Evolutionary conservation across 176 grass and related monocot genomes (phyloP).

Genomic region (Cymbopogon citratus): DNA sequence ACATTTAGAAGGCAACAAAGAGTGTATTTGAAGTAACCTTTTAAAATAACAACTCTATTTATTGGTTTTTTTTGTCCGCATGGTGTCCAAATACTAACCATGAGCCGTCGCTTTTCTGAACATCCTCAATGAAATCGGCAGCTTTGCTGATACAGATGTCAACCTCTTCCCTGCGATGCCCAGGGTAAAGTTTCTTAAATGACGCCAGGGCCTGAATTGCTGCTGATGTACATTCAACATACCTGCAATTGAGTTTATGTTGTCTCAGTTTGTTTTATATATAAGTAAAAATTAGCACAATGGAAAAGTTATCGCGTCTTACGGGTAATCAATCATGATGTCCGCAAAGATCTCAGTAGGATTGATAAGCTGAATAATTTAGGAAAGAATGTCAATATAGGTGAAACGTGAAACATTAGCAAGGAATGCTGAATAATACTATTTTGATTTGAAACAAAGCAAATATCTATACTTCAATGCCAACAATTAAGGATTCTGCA

Average conservation of each 20-base stretch:
- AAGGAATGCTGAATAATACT: background rate
- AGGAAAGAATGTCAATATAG: conserved; percentile 26
- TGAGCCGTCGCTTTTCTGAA: conserved; percentile 75
- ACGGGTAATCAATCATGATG: conserved; percentile 98
- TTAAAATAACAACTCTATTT: too few species aligned
- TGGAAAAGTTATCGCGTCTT: conserved; percentile 40
- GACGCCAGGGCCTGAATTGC: conserved; percentile 78
- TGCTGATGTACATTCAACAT: conserved; percentile 97
- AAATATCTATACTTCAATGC: too few species aligned
- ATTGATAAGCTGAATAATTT: conserved; percentile 74
- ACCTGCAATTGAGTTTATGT: conserved; percentile 37
- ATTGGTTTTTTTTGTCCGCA: background rate
- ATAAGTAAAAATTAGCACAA: conserved; percentile 22
- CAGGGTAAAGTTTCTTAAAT: conserved; percentile 86
- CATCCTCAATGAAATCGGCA: conserved; percentile 53
- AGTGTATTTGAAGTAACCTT: too few species aligned
- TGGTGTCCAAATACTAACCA: conserved; percentile 49
- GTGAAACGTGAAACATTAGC: conserved; percentile 3
- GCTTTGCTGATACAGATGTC: conserved; percentile 78
- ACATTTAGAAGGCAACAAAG: too few species aligned
- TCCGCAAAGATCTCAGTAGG: conserved; percentile 94
- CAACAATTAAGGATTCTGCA: too few species aligned
- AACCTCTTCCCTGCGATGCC: conserved; percentile 64
- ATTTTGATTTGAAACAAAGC: conserved; percentile 9
- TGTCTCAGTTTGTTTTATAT: conserved; percentile 27